A percentile compares a stretch with the other conserved stretches of the same genome.
phyloP scores from a whole-genome alignment of 768 basidiomycete genomes.

The Kwoniella botswanensis region DNA sequence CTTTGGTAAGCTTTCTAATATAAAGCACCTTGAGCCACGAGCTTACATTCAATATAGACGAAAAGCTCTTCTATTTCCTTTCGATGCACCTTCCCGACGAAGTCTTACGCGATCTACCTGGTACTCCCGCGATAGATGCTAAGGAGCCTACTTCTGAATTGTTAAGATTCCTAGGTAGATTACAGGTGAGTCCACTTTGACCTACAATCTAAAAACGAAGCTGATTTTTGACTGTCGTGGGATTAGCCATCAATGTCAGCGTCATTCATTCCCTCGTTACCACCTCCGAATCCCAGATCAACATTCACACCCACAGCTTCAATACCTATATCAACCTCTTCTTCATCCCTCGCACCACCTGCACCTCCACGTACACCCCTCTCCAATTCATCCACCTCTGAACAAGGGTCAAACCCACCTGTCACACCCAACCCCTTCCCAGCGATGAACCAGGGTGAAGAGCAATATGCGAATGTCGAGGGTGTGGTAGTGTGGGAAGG shows the following conservation, averaged over 20 bases:
- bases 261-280: slow-evolving; percentile 64
- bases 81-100: slow-evolving; percentile 32
- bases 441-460: slow-evolving; percentile 71
- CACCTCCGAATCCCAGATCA: slow-evolving; percentile 7
- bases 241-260: slow-evolving; percentile 77
- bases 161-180: slow-evolving; percentile 24
- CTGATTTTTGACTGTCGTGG: neutral
- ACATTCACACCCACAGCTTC: neutral
- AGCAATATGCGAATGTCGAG: slow-evolving; percentile 75
- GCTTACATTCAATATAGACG: slow-evolving; percentile 29
- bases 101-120: neutral
- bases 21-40: neutral
- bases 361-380: slow-evolving; percentile 48
- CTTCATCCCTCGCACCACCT: slow-evolving; percentile 18
- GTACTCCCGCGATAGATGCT: slow-evolving; percentile 20
- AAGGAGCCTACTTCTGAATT: slow-evolving; percentile 33
- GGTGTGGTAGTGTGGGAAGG: slow-evolving; percentile 69
- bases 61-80: slow-evolving; percentile 45
- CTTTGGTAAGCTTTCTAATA: slow-evolving; percentile 30
- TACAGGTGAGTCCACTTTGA: slow-evolving; percentile 23
- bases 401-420: slow-evolving; percentile 65
- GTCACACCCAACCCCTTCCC: slow-evolving; percentile 85
- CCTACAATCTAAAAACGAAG: neutral
- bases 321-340: slow-evolving; percentile 9
- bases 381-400: slow-evolving; percentile 29